Conservation (phyloP, 2,329 filamentous ascomycete genomes). For the Orbilia brochopaga region DNA sequence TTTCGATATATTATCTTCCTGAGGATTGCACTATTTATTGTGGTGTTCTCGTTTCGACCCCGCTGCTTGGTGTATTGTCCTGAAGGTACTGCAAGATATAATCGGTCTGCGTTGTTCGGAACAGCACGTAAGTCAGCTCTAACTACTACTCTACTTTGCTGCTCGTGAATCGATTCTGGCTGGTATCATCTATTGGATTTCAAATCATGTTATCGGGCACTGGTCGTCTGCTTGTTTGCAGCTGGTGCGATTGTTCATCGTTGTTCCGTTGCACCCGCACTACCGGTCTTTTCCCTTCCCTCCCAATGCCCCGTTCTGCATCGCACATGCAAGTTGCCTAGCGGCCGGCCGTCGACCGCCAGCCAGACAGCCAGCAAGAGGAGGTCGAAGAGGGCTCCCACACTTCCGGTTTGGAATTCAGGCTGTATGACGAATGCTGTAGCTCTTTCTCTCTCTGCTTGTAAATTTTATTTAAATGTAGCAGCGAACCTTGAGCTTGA, state of each 20-base stretch:
- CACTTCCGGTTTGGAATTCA: conserved; percentile 40
- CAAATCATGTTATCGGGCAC: too few relatives aligned
- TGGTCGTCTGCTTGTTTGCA: conserved; percentile 1
- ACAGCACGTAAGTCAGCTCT: too few relatives aligned
- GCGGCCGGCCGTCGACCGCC: conserved; percentile 19
- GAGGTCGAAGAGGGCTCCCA: conserved; percentile 21
- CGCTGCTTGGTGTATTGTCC: too few relatives aligned
- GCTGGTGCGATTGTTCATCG: conserved; percentile 17
- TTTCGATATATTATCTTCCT: too few relatives aligned
- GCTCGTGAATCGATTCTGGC: too few relatives aligned
- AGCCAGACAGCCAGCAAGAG: too few relatives aligned
- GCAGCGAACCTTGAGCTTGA: too few relatives aligned
- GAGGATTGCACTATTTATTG: too few relatives aligned
- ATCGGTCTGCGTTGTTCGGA: too few relatives aligned
- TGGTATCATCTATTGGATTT: neutral
- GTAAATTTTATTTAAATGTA: neutral
- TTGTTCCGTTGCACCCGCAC: conserved; percentile 7
- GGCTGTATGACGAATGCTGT: conserved; percentile 41
- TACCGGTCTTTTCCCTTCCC: neutral
- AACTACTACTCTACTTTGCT: too few relatives aligned
- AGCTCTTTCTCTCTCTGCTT: conserved; percentile 26
- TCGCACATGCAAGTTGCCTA: neutral
- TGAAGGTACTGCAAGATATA: too few relatives aligned
- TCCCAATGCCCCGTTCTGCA: neutral
- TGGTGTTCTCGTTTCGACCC: too few relatives aligned